These are phyloP conservation scores for Furculomyces boomerangus DNA, from an alignment of 371 early-diverging fungal genomes.

Conservation along the genomic window DNA sequence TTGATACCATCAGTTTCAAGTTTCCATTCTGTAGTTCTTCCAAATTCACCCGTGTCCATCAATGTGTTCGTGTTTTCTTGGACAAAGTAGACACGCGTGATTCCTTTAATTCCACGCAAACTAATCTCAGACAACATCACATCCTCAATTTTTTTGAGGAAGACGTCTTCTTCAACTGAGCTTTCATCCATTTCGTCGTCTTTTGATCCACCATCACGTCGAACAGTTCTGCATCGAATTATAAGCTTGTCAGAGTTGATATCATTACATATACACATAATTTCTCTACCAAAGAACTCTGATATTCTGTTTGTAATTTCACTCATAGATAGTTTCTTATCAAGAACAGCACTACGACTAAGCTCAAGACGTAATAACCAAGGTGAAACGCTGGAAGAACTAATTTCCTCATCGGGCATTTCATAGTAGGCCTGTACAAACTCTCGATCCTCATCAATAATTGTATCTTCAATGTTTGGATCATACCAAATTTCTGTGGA, in stretches of 20 bases:
- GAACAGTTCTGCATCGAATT: conserved; percentile 77
- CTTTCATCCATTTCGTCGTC: conserved; percentile 42
- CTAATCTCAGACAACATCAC: conserved; percentile 72
- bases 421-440: conserved; percentile 83
- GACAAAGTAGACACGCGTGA: conserved; percentile 82
- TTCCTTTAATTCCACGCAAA: conserved; percentile 80
- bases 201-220: conserved; percentile 35
- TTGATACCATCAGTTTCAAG: conserved; percentile 88
- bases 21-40: conserved; percentile 63
- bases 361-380: conserved; percentile 94
- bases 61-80: conserved; percentile 39
- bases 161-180: conserved; percentile 68
- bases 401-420: conserved; percentile 57
- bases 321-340: conserved; percentile 77
- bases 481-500: conserved; percentile 52
- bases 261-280: conserved; percentile 74
- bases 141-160: conserved; percentile 67
- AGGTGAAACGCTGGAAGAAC: conserved; percentile 46
- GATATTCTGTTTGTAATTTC: conserved; percentile 51
- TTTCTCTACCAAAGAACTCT: conserved; percentile 50
- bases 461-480: conserved; percentile 6
- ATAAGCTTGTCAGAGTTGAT: conserved; percentile 83
- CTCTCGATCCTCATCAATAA: conserved; percentile 19
- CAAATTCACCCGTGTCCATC: conserved; percentile 17
- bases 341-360: conserved; percentile 71